phyloP scores from a whole-genome alignment of 2,329 filamentous ascomycete species.

The Trichoderma cornu-damae region DNA sequence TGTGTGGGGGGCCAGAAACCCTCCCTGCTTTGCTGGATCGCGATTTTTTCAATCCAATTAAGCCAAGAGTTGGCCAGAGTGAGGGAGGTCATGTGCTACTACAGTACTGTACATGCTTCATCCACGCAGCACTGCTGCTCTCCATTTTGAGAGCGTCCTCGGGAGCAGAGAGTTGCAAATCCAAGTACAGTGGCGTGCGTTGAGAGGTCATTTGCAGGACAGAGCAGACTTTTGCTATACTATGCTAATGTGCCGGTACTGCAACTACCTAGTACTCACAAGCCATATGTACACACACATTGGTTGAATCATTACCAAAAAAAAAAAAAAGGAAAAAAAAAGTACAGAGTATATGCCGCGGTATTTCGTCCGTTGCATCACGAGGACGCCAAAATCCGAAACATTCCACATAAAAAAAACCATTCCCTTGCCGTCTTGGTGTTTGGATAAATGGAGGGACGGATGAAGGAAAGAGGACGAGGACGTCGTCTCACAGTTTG shows the following conservation, averaged over 20 bases:
- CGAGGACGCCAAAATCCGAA: neutral
- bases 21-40: neutral
- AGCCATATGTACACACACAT: conserved; percentile 7
- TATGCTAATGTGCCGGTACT: neutral
- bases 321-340: too few relatives aligned
- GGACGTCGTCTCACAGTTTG: conserved; percentile 44
- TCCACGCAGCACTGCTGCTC: neutral
- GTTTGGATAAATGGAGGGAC: neutral
- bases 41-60: too few relatives aligned
- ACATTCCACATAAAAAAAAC: neutral
- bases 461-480: neutral
- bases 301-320: too few relatives aligned
- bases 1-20: too few relatives aligned
- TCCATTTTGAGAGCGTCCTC: neutral
- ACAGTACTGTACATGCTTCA: neutral
- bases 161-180: neutral
- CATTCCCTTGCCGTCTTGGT: neutral
- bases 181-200: neutral
- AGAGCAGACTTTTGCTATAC: neutral
- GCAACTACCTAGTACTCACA: too few relatives aligned
- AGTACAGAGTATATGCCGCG: neutral
- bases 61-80: too few relatives aligned
- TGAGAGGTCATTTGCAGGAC: neutral
- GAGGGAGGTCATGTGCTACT: neutral
- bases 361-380: conserved; percentile 4